Base-by-base conservation (phyloP, 768 basidiomycete species). In the Pholiota molesta region DNA sequence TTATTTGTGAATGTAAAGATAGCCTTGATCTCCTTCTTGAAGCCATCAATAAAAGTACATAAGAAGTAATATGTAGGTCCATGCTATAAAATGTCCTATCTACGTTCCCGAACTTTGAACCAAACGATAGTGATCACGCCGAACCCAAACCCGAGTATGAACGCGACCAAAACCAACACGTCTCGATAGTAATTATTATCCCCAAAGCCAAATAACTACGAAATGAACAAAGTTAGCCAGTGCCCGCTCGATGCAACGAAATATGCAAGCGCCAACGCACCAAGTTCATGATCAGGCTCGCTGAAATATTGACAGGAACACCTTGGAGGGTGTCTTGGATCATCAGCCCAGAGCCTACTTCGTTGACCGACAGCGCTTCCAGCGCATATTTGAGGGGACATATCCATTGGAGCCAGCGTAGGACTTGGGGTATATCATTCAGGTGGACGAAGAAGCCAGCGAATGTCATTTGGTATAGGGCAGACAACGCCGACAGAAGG, bases 391-490 rank as follows among this genome's bases (percentile, higher is more conserved):
- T 94, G 52, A 95, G 81, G 40, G 92, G 91, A 57, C 90, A 91
- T 60, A 96, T 67, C 90, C 94, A 98, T 70, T 96, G 90, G 57
- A 98, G 79, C 96, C 96, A 99, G 16, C 96, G 84, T 1, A 99
- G 82, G 1, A 96, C 94, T 2, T 92, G 91, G 3, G 96, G 95
- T 61, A 99, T 97, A 62, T 83, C 79, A 63, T 78, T 75, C 60
- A 97, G 81, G 72, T 97, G 92, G 56, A 97, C 93, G 72, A 97
- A 97, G 80, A 97, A 98, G 14, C 94, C 94, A 0, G 94, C 93
- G 65, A 83, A 94, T 0, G 92, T 94, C 91, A 92, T 92, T 70
- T 93, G 90, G 73, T 89, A 91, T 11, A 92, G 77, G 3, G 86
- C 89, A 0, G 85, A 78, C 21, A 92, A 80, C 9, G 91, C 92